phyloP scores from a whole-genome alignment of 31 red algal species.

The Odonthalia washingtoniensis region DNA sequence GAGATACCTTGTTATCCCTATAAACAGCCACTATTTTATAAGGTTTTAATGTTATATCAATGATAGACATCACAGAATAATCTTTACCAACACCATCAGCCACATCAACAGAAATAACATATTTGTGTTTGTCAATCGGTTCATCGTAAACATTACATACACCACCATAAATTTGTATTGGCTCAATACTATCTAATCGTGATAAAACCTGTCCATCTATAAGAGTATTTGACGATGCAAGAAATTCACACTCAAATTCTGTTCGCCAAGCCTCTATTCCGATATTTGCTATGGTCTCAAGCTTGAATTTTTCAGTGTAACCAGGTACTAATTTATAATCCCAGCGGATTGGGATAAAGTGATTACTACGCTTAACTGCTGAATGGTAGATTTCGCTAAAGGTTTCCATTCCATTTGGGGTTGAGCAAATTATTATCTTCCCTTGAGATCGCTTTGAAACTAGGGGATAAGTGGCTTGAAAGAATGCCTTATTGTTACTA shows the following conservation, averaged over 20 bases:
- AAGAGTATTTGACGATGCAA: constrained; percentile 11
- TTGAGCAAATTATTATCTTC: constrained; percentile 1
- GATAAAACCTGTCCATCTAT: background rate
- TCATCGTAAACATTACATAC: constrained; percentile 7
- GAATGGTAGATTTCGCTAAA: constrained; percentile 8
- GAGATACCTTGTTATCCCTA: constrained; percentile 15
- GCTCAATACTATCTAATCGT: background rate
- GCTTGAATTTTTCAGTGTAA: constrained; percentile 3
- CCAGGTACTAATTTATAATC: background rate
- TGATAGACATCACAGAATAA: background rate
- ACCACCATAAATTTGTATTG: background rate
- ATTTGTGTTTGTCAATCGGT: background rate
- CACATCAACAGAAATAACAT: constrained; percentile 13
- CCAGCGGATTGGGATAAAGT: background rate
- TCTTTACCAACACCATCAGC: constrained; percentile 5
- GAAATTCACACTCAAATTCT: constrained; percentile 5
- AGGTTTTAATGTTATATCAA: background rate
- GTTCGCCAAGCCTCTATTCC: background rate
- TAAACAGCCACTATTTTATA: constrained; percentile 1
- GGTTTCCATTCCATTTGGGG: constrained; percentile 9
- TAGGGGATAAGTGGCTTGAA: background rate
- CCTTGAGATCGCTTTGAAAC: background rate
- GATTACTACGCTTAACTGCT: background rate
- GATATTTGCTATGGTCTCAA: background rate
- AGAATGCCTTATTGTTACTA: background rate